phyloP scores from a whole-genome alignment of 1,139 yeast species.

The Casaregolazyma suthepensis region DNA sequence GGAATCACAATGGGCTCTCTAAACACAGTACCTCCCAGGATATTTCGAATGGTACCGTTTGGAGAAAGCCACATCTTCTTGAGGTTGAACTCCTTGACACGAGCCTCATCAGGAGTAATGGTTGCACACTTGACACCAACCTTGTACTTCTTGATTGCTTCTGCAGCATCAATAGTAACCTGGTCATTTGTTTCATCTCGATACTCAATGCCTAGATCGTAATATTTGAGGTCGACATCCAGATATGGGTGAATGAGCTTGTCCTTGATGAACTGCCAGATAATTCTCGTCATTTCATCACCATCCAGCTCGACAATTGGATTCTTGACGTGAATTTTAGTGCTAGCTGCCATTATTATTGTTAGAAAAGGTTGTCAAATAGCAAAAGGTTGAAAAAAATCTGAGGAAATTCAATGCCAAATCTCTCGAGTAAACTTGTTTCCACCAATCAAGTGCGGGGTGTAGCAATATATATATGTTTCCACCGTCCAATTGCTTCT shows the following conservation, averaged over 20 bases:
- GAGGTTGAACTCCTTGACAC: slow-evolving; percentile 82
- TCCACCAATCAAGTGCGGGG: not conserved
- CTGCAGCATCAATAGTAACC: slow-evolving; percentile 84
- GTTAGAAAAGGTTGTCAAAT: not conserved
- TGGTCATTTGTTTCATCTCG: slow-evolving; percentile 85
- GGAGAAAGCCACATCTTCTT: slow-evolving; percentile 98
- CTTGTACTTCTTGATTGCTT: slow-evolving; percentile 80
- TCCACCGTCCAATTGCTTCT: not conserved
- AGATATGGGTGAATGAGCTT: slow-evolving; percentile 78
- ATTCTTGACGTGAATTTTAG: slow-evolving; percentile 71
- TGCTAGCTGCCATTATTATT: slow-evolving; percentile 6
- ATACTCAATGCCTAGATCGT: slow-evolving; percentile 78
- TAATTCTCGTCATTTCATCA: slow-evolving; percentile 91
- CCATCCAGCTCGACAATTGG: slow-evolving; percentile 97
- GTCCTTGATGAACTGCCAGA: slow-evolving; percentile 76
- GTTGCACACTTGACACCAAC: slow-evolving; percentile 98
- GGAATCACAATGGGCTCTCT: slow-evolving; percentile 94
- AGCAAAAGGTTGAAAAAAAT: not conserved
- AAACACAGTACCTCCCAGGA: slow-evolving; percentile 92
- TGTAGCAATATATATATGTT: not conserved
- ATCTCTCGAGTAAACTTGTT: not conserved
- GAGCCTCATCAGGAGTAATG: slow-evolving; percentile 95
- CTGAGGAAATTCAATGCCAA: not conserved
- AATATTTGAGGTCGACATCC: slow-evolving; percentile 84
- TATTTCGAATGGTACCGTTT: slow-evolving; percentile 92